Conservation (phyloP, 2,329 filamentous ascomycete genomes). For the Kalaharituber pfeilii region DNA sequence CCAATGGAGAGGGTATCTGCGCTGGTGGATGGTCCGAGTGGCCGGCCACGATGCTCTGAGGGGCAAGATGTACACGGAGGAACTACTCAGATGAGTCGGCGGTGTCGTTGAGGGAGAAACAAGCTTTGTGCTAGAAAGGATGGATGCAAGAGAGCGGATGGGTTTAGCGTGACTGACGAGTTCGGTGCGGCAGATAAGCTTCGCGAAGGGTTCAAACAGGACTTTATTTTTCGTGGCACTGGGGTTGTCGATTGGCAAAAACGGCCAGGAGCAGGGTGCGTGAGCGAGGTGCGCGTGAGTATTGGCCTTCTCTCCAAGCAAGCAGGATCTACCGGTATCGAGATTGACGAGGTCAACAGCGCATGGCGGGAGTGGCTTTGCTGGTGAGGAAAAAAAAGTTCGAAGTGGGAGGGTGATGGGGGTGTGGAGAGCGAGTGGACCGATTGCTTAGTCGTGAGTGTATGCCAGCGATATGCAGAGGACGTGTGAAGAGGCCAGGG, state of each 20-base stretch:
- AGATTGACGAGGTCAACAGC: slow-evolving; percentile 13
- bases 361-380: slow-evolving; percentile 11
- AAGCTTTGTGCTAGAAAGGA: not conserved
- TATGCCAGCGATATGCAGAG: not conserved
- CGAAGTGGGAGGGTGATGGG: slow-evolving; percentile 3
- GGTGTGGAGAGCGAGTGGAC: not conserved
- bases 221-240: not conserved
- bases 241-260: not conserved
- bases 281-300: not conserved
- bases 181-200: not conserved
- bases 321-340: slow-evolving; percentile 5
- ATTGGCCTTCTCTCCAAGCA: not conserved
- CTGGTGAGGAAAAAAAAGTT: slow-evolving; percentile 10
- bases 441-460: not conserved
- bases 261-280: not conserved
- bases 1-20: not conserved
- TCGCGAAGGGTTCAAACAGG: not conserved
- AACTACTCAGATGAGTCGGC: not conserved
- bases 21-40: not conserved
- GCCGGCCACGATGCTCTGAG: not conserved
- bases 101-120: not conserved
- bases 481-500: not conserved
- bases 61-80: not conserved
- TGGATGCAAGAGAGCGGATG: not conserved
- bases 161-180: not conserved